These are phyloP conservation scores for Pythium angustatum DNA, from an alignment of 352 stramenopile genomes.

Conservation along the genomic window DNA sequence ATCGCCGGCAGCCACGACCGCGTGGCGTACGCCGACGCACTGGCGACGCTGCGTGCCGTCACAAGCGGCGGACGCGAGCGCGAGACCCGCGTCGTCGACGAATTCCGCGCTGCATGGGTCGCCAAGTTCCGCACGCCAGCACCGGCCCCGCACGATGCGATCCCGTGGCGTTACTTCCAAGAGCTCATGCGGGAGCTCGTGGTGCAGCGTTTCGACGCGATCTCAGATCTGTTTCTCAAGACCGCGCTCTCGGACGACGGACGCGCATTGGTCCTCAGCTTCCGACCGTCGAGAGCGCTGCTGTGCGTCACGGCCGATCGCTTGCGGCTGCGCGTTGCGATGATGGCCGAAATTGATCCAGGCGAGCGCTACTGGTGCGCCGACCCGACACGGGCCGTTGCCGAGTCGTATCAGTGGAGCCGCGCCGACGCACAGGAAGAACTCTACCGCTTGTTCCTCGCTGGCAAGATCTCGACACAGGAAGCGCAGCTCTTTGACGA, in stretches of 20 bases:
- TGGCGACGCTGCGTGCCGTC: slow-evolving; percentile 49
- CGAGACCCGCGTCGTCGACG: slow-evolving; percentile 44
- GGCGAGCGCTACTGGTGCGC: slow-evolving; percentile 37
- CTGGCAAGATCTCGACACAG: slow-evolving; percentile 53
- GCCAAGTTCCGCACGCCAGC: slow-evolving; percentile 62
- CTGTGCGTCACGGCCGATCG: slow-evolving; percentile 50
- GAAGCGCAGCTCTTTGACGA: slow-evolving; percentile 64
- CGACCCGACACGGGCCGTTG: slow-evolving; percentile 25
- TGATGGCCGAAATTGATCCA: slow-evolving; percentile 53
- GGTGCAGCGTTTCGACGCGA: slow-evolving; percentile 57
- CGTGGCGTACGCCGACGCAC: slow-evolving; percentile 51
- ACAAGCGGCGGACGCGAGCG: slow-evolving; percentile 45
- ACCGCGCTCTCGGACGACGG: slow-evolving; percentile 33
- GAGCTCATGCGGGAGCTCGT: slow-evolving; percentile 73
- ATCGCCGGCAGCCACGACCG: slow-evolving; percentile 21
- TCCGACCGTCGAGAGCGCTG: slow-evolving; percentile 49
- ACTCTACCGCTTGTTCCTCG: slow-evolving; percentile 70
- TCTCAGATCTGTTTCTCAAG: slow-evolving; percentile 45
- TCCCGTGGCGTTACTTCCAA: slow-evolving; percentile 54
- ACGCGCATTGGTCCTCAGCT: slow-evolving; percentile 42
- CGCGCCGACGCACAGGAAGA: slow-evolving; percentile 57
- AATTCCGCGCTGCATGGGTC: slow-evolving; percentile 60
- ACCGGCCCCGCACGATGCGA: slow-evolving; percentile 47
- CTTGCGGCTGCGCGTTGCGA: slow-evolving; percentile 43
- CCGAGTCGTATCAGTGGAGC: slow-evolving; percentile 38